Percentiles rank a stretch among this genome's conserved stretches.
Conservation (phyloP, 176 grass and related monocot species). For the Typha latifolia region DNA sequence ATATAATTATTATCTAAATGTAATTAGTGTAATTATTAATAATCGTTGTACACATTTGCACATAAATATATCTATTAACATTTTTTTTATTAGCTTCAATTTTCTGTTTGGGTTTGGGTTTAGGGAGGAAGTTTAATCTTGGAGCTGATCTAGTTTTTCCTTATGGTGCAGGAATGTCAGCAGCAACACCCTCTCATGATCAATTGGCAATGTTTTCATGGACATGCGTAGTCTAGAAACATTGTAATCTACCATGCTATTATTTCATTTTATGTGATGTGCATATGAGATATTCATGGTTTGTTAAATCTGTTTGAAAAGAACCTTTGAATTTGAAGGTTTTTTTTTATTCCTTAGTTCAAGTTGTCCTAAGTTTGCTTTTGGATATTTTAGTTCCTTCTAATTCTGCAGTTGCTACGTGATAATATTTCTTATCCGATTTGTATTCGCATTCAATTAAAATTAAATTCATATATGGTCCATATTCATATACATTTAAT, state of each 20-base stretch:
- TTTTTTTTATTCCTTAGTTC: not conserved
- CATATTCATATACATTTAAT: too few relatives aligned
- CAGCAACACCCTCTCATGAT: slow-evolving; percentile 60
- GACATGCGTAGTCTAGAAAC: slow-evolving; percentile 58
- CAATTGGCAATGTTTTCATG: slow-evolving; percentile 65
- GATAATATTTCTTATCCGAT: slow-evolving; percentile 12
- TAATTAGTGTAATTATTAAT: too few relatives aligned
- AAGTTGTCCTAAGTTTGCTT: not conserved
- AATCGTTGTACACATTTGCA: too few relatives aligned
- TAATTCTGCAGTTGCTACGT: slow-evolving; percentile 1
- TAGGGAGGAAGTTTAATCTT: slow-evolving; percentile 3
- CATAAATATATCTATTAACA: too few relatives aligned
- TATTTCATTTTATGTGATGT: slow-evolving; percentile 7
- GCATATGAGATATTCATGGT: not conserved
- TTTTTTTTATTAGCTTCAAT: slow-evolving; percentile 16
- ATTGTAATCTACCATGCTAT: slow-evolving; percentile 36
- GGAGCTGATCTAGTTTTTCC: slow-evolving; percentile 1
- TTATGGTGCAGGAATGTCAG: slow-evolving; percentile 62
- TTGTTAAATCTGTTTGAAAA: slow-evolving; percentile 18
- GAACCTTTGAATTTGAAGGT: not conserved
- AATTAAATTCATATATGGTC: too few relatives aligned
- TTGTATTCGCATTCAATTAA: too few relatives aligned
- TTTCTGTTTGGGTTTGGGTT: not conserved
- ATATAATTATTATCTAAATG: too few relatives aligned
- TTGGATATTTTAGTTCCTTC: not conserved